Base-by-base conservation (phyloP, 805 yeast genomes). In the Spathaspora sp. region DNA sequence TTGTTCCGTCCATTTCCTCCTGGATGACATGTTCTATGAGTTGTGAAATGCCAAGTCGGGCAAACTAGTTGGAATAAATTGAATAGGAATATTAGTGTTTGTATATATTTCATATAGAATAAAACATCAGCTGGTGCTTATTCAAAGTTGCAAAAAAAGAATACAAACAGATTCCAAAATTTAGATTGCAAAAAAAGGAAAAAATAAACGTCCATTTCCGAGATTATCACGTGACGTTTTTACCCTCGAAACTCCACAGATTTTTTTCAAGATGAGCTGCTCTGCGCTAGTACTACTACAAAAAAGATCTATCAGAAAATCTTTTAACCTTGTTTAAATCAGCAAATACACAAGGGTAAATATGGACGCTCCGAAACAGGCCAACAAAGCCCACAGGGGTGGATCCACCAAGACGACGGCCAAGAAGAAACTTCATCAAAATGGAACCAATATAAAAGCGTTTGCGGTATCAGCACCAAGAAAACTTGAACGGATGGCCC, bases 391-490 rank as follows among this genome's bases (percentile, higher is more conserved):
- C 51, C 98, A 93, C 65, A 78, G 97, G 58, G 79, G 77, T 17
- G 78, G 76, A 16, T 59, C 70, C 44, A 64, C 60, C 46, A 70
- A 64, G 54, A 79, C 77, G 38, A 75, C 91, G 1, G 89, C 91
- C 47, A 92, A 91, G 76, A 85, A 89, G 79, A 89, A 90, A 74
- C 76, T 91, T 56, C 97, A 89, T 60, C 84, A 88, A 47, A 90
- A 89, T 65, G 97, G 97, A 20, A 73, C 68, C 49, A 74, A 74
- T 55, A 68, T 63, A 20, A 74, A 74, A 56, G 78, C 78, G 2
- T 74, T 74, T 60, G 78, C 77, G 5, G 76, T 73, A 17, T 62
- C 67, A 42, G 78, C 78, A 17, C 98, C 98, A 1, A 86, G 94
- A 16, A 91, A 89, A 67, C 77, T 92, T 67, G 91, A 89, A 59